Conservation (phyloP, 306 rosid genomes). For the Quercus rubra region DNA sequence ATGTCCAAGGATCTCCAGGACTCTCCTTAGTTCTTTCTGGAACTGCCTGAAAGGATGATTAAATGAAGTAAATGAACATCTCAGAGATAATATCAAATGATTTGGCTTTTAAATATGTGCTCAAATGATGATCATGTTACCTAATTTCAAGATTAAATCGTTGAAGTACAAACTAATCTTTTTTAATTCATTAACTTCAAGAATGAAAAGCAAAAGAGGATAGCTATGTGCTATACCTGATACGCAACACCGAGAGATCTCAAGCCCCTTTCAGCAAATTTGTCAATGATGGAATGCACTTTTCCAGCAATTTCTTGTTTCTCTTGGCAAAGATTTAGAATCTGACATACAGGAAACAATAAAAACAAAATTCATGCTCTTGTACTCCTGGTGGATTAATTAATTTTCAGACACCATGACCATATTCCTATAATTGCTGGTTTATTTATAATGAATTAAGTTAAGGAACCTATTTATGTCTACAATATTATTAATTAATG, state of each 20-base stretch:
- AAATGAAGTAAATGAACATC: not conserved
- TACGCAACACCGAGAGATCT: conserved; percentile 78
- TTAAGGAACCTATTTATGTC: not conserved
- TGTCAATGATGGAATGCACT: conserved; percentile 76
- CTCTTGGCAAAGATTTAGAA: conserved; percentile 65
- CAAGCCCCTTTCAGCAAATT: conserved; percentile 88
- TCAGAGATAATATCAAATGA: conserved; percentile 8
- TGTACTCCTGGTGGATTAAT: conserved; percentile 8
- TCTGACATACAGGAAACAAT: conserved; percentile 38
- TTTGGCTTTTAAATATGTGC: conserved; percentile 5
- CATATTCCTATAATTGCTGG: not conserved
- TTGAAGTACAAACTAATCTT: not conserved
- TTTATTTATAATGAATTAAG: not conserved
- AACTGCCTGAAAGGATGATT: conserved; percentile 46
- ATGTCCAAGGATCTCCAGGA: conserved; percentile 81
- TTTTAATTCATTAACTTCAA: conserved; percentile 3
- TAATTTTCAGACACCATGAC: not conserved
- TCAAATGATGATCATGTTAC: not conserved
- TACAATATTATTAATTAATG: not conserved
- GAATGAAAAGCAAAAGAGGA: conserved; percentile 12
- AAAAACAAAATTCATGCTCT: conserved; percentile 23
- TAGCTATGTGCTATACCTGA: conserved; percentile 48
- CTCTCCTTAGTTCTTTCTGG: conserved; percentile 73
- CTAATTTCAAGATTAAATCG: conserved; percentile 8
- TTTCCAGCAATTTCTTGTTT: conserved; percentile 54